Percentiles rank a stretch among this genome's conserved stretches.
Conservation (phyloP, 164 flowering plant species). For the Protea cynaroides region DNA sequence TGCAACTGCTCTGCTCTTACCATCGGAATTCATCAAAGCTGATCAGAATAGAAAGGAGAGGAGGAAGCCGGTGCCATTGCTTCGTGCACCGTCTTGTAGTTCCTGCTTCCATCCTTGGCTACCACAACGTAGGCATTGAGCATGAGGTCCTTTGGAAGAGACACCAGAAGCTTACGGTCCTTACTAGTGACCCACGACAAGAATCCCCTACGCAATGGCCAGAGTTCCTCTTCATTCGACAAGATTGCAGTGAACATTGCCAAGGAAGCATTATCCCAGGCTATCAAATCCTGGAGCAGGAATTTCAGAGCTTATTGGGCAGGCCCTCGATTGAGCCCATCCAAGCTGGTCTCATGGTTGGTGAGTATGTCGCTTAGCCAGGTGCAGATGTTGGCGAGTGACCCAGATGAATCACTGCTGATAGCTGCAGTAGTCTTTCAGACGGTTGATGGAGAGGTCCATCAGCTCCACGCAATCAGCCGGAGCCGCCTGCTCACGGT, state of each 20-base stretch:
- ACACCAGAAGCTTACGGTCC: conserved; percentile 23
- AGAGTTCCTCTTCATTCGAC: neutral
- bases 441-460: conserved; percentile 29
- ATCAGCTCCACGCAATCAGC: conserved; percentile 37
- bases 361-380: conserved; percentile 55
- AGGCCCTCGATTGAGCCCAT: conserved; percentile 22
- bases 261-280: conserved; percentile 27
- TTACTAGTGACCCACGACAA: conserved; percentile 22
- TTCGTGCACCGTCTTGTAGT: conserved; percentile 16
- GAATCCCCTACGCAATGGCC: conserved; percentile 1
- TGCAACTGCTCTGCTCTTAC: too few relatives aligned
- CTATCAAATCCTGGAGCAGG: conserved; percentile 20
- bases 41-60: too few relatives aligned
- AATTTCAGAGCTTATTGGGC: conserved; percentile 14
- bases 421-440: conserved; percentile 16
- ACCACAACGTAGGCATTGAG: conserved; percentile 21
- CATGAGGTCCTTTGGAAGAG: conserved; percentile 1
- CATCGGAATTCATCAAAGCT: too few relatives aligned
- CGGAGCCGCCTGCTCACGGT: conserved; percentile 22
- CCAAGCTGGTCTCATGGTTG: conserved; percentile 42
- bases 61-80: too few relatives aligned
- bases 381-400: conserved; percentile 26
- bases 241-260: conserved; percentile 26
- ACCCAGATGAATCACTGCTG: neutral
- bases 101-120: conserved; percentile 34